Percentiles rank a stretch among this genome's conserved stretches.
Conservation (phyloP, 768 basidiomycete species). For the Collybia sordida region DNA sequence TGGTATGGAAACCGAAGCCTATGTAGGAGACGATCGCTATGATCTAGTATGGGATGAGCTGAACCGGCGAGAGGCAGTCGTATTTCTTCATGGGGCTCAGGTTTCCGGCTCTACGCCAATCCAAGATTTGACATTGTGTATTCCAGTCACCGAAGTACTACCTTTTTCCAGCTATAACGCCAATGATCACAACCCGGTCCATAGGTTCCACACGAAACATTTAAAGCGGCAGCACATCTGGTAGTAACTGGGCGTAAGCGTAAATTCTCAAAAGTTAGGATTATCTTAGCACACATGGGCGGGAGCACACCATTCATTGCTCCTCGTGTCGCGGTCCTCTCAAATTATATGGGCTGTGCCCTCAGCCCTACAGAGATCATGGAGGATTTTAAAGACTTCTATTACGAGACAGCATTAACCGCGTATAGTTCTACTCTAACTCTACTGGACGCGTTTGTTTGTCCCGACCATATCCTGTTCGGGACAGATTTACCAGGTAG, state of each 20-base stretch:
- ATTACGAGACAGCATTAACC: conserved; percentile 72
- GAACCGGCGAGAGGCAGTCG: conserved; percentile 53
- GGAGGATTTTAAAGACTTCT: conserved; percentile 68
- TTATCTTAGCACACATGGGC: conserved; percentile 76
- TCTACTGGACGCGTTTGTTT: conserved; percentile 50
- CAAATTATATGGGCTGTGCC: conserved; percentile 67
- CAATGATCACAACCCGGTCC: too few relatives aligned
- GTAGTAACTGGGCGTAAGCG: conserved; percentile 72
- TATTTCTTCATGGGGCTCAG: conserved; percentile 75
- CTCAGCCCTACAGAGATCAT: conserved; percentile 67
- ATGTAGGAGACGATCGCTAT: conserved; percentile 64
- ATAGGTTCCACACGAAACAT: conserved; percentile 80
- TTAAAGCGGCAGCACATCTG: conserved; percentile 77
- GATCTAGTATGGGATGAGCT: conserved; percentile 74
- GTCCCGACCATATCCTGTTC: conserved; percentile 55
- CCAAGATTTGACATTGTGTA: conserved; percentile 62
- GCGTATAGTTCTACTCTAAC: conserved; percentile 52
- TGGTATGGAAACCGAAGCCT: conserved; percentile 39
- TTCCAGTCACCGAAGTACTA: conserved; percentile 68
- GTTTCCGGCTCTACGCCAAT: conserved; percentile 61
- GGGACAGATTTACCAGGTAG: conserved; percentile 79
- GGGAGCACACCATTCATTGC: conserved; percentile 67
- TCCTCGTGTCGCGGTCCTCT: conserved; percentile 65
- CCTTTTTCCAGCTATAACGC: background rate
- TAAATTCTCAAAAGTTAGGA: conserved; percentile 54